Evolutionary conservation across 1,284 basidiomycete genomes (phyloP), one percentile per base, ranked within the genome.

Genomic region (Ceratobasidium sp.): DNA sequence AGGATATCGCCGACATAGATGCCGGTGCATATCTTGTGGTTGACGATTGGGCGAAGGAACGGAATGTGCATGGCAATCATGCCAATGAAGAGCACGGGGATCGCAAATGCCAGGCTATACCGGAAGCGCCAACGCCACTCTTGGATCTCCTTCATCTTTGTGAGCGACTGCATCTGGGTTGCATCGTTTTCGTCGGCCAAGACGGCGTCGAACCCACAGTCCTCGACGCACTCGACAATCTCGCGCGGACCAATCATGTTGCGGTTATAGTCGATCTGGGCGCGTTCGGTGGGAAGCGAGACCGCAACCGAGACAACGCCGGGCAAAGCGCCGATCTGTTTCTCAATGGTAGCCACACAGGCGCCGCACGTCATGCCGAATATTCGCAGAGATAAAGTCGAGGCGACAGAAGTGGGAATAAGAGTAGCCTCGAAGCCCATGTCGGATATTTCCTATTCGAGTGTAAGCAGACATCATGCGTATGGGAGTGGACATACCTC

Each of bases 281-380:
- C 89, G 0, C 86, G 89, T 78, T 88, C 90, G 38, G 88, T 90
- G 55, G 85, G 84, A 58, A 90, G 84, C 1, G 92, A 90, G 47
- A 96, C 86, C 0, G 87, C 82, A 32, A 91, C 89, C 38, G 81
- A 84, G 62, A 81, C 84, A 73, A 98, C 87, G 10, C 95, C 96
- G 0, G 93, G 90, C 20, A 94, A 80, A 13, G 82, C 80, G 6
- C 81, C 79, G 0, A 98, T 83, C 52, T 88, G 86, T 5, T 80
- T 82, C 77, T 96, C 93, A 68, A 97, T 86, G 4, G 90, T 87
- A 17, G 86, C 86, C 0, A 89, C 91, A 76, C 94, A 96, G 1
- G 92, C 85, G 6, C 89, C 87, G 75, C 91, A 95, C 25, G 91
- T 94, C 93, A 97, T 96, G 74, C 94, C 95, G 76, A 90, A 96